phyloP scores from a whole-genome alignment of 768 basidiomycete genomes.

The Lentinula lateritia region DNA sequence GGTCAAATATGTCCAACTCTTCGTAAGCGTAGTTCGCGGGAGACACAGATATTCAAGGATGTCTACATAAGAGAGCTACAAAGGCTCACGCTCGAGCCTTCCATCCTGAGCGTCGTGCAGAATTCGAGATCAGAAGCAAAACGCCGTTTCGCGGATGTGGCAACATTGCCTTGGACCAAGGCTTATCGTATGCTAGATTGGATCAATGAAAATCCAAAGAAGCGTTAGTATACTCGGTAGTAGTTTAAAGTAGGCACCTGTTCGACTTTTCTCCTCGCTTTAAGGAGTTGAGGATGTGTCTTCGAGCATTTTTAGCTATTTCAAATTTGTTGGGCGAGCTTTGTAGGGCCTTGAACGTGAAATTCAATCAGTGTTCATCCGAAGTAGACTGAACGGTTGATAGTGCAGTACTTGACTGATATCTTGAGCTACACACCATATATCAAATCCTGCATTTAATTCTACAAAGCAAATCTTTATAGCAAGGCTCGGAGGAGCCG shows the following conservation, averaged over 20 bases:
- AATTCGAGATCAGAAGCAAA: conserved; percentile 14
- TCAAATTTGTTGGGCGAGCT: too few species aligned
- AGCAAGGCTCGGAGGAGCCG: too few species aligned
- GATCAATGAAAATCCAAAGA: not conserved
- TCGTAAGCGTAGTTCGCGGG: conserved; percentile 7
- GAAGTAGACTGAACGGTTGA: too few species aligned
- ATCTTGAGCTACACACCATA: too few species aligned
- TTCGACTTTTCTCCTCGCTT: not conserved
- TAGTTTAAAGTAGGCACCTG: not conserved
- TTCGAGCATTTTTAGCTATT: too few species aligned
- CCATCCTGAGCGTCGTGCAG: conserved; percentile 16
- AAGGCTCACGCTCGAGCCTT: conserved; percentile 12
- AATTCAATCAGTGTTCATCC: too few species aligned
- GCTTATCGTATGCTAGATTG: conserved; percentile 15
- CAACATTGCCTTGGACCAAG: conserved; percentile 14
- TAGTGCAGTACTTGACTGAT: too few species aligned
- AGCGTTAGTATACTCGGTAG: not conserved
- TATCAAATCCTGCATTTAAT: too few species aligned
- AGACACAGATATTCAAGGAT: conserved; percentile 16
- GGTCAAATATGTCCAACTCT: conserved; percentile 2
- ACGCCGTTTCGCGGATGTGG: conserved; percentile 14
- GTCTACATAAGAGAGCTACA: conserved; percentile 18
- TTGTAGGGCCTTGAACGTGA: too few species aligned
- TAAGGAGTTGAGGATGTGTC: too few species aligned
- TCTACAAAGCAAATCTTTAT: too few species aligned